These are phyloP conservation scores for Acacia concinna DNA, from an alignment of 331 rosid species.

Conservation along the genomic window DNA sequence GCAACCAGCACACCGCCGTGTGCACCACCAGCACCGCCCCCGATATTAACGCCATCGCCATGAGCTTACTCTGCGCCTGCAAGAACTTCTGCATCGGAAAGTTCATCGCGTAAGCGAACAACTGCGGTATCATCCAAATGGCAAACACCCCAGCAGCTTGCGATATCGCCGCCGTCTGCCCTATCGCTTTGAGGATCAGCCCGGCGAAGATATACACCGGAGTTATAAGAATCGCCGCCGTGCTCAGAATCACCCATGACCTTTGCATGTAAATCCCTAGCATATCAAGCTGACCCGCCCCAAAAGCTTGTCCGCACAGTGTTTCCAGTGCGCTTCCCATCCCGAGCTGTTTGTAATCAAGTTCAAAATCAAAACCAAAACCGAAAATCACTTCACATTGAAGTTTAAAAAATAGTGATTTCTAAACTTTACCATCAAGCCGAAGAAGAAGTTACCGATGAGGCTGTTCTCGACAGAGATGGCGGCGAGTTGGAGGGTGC, in stretches of 20 bases:
- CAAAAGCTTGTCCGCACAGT: background rate
- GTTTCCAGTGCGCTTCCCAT: conserved; percentile 3
- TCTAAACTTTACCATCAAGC: background rate
- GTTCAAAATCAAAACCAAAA: too few species aligned
- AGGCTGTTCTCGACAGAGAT: background rate
- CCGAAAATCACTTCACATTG: too few species aligned
- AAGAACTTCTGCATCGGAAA: too few species aligned
- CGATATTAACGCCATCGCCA: too few species aligned
- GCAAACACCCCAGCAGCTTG: background rate
- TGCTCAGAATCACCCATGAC: background rate
- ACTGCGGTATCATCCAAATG: background rate
- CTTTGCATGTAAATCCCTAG: background rate
- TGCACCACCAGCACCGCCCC: too few species aligned
- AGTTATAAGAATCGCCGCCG: background rate
- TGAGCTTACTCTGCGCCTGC: too few species aligned
- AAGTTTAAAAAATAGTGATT: too few species aligned
- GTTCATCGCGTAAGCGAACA: too few species aligned
- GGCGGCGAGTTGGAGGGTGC: background rate
- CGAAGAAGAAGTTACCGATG: background rate
- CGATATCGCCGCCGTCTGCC: background rate
- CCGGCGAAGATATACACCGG: background rate
- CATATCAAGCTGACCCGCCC: background rate
- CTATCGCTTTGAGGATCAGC: background rate
- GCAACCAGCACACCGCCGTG: too few species aligned
- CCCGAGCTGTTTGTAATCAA: background rate